phyloP scores from a whole-genome alignment of 345 rosid genomes.

The Camelina hispida region DNA sequence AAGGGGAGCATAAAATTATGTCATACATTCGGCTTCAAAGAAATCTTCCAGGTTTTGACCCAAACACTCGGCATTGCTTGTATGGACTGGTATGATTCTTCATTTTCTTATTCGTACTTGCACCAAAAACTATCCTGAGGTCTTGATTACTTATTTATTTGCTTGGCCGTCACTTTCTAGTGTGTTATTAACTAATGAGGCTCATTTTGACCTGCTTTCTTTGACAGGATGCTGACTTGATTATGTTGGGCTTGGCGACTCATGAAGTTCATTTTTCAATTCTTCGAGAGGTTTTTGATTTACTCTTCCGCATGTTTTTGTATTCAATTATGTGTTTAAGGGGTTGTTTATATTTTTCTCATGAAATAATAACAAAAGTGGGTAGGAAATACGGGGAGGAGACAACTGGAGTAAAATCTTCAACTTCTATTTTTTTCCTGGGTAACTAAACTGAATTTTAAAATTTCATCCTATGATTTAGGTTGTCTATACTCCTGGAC shows the following conservation, averaged over 20 bases:
- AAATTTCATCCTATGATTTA: conserved; percentile 35
- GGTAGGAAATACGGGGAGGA: background rate
- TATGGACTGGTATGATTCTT: conserved; percentile 80
- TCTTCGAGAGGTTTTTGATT: conserved; percentile 82
- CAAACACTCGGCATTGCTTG: conserved; percentile 86
- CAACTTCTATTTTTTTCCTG: conserved; percentile 6
- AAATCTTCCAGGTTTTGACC: conserved; percentile 77
- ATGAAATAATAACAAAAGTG: background rate
- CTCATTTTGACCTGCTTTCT: conserved; percentile 30
- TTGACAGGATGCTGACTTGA: conserved; percentile 94
- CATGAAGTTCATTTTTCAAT: conserved; percentile 98
- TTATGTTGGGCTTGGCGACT: conserved; percentile 96
- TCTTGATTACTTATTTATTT: conserved; percentile 9
- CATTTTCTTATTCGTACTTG: conserved; percentile 8
- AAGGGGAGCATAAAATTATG: conserved; percentile 95
- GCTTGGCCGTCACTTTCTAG: background rate
- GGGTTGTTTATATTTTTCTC: background rate
- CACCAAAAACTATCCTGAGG: background rate
- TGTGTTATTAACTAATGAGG: conserved; percentile 23
- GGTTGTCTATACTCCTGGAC: conserved; percentile 94
- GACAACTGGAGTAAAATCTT: background rate
- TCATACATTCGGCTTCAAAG: conserved; percentile 89
- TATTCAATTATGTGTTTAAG: background rate
- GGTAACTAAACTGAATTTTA: background rate
- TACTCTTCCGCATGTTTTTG: conserved; percentile 3